Percentiles rank a stretch among this genome's conserved stretches.
phyloP scores from a whole-genome alignment of 106 monocot genomes.

The Triglochin maritima region DNA sequence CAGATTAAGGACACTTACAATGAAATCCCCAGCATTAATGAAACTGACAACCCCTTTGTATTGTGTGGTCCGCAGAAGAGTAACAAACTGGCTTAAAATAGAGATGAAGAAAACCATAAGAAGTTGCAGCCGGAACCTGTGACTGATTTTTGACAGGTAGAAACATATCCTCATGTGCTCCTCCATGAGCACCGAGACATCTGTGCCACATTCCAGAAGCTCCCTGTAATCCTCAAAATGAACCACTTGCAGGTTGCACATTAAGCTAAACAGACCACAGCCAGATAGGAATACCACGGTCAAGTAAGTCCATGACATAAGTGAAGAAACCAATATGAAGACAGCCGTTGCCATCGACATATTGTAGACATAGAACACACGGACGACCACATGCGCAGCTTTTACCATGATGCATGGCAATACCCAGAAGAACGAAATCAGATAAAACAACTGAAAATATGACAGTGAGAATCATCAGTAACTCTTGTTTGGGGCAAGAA shows the following conservation, averaged over 20 bases:
- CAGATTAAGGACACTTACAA: conserved; percentile 28
- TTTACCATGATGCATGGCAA: conserved; percentile 58
- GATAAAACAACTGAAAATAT: conserved; percentile 45
- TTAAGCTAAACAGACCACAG: conserved; percentile 65
- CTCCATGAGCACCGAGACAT: conserved; percentile 47
- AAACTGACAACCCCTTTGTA: conserved; percentile 50
- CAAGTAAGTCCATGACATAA: conserved; percentile 64
- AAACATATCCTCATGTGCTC: conserved; percentile 60
- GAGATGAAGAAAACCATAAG: conserved; percentile 44
- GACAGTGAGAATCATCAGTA: too few relatives aligned
- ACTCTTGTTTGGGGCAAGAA: too few relatives aligned
- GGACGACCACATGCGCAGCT: conserved; percentile 37
- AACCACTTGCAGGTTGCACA: conserved; percentile 73
- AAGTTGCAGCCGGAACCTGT: conserved; percentile 72
- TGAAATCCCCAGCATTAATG: conserved; percentile 59
- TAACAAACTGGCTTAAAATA: conserved; percentile 50
- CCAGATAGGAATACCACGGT: conserved; percentile 49
- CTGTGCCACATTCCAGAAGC: conserved; percentile 46
- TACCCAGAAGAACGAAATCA: conserved; percentile 48
- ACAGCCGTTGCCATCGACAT: conserved; percentile 39
- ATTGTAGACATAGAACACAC: conserved; percentile 29
- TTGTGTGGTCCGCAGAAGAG: conserved; percentile 55
- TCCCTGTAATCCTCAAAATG: conserved; percentile 72
- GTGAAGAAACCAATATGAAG: conserved; percentile 38
- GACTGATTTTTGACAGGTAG: conserved; percentile 83